phyloP scores from a whole-genome alignment of 2,329 filamentous ascomycete species.

The Aspergillus sergii region DNA sequence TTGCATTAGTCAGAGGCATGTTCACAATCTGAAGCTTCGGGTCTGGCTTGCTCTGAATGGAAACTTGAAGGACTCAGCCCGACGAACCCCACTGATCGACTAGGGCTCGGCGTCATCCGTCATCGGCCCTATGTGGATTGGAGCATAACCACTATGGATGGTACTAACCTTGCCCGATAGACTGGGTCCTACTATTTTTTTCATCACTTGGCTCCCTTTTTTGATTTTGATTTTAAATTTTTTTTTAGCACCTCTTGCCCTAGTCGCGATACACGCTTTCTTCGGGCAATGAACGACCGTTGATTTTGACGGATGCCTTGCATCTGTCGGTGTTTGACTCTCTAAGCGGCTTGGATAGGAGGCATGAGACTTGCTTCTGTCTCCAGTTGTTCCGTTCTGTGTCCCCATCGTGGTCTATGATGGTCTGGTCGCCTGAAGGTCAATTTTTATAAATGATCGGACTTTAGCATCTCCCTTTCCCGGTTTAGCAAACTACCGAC shows the following conservation, averaged over 20 bases:
- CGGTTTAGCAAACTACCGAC: neutral
- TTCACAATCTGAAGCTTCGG: neutral
- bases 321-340: slow-evolving; percentile 4
- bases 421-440: slow-evolving; percentile 13
- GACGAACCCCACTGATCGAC: slow-evolving; percentile 18
- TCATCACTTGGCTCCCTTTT: slow-evolving; percentile 1
- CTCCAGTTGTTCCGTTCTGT: neutral
- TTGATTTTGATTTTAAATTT: neutral
- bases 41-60: neutral
- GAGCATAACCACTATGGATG: slow-evolving; percentile 12
- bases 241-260: neutral
- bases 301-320: slow-evolving; percentile 14
- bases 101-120: slow-evolving; percentile 20
- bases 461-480: neutral
- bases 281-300: slow-evolving; percentile 5
- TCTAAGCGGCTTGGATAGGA: slow-evolving; percentile 1
- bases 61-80: slow-evolving; percentile 11
- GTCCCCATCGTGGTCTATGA: slow-evolving; percentile 7
- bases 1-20: slow-evolving; percentile 1
- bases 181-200: slow-evolving; percentile 12
- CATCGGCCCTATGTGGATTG: slow-evolving; percentile 12
- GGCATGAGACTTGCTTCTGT: slow-evolving; percentile 5
- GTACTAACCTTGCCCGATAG: slow-evolving; percentile 14
- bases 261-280: slow-evolving; percentile 7
- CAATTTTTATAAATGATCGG: slow-evolving; percentile 11